phyloP scores from a whole-genome alignment of 192 early-diverging fungal species.

The Coemansia reversa region DNA sequence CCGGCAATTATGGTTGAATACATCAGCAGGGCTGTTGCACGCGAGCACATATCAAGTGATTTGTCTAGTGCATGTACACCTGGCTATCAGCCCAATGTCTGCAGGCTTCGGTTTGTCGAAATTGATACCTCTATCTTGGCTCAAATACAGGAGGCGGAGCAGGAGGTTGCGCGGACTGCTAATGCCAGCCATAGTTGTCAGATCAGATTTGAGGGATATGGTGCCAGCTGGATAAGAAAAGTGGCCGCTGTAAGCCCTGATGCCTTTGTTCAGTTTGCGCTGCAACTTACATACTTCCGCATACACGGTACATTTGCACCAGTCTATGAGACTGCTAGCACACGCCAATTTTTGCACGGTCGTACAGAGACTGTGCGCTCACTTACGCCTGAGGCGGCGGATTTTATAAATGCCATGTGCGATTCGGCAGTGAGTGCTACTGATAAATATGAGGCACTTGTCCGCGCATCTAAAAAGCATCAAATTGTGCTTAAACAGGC shows the following conservation, averaged over 20 bases:
- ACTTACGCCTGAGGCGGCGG: slow-evolving; percentile 65
- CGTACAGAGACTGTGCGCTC: slow-evolving; percentile 87
- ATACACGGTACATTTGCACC: slow-evolving; percentile 62
- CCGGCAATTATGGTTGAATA: slow-evolving; percentile 62
- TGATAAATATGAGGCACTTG: slow-evolving; percentile 56
- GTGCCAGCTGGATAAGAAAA: slow-evolving; percentile 74
- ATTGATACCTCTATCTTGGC: slow-evolving; percentile 27
- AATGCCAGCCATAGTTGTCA: slow-evolving; percentile 63
- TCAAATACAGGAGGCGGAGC: slow-evolving; percentile 57
- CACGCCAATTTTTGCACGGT: slow-evolving; percentile 76
- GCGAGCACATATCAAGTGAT: slow-evolving; percentile 27
- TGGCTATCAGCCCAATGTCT: slow-evolving; percentile 60
- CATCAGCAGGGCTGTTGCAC: slow-evolving; percentile 34
- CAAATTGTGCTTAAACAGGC: slow-evolving; percentile 64
- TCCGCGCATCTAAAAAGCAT: slow-evolving; percentile 68
- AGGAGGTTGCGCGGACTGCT: slow-evolving; percentile 54
- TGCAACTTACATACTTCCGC: slow-evolving; percentile 84
- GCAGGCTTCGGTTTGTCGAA: slow-evolving; percentile 25
- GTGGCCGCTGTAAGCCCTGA: slow-evolving; percentile 67
- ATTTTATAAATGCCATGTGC: slow-evolving; percentile 69
- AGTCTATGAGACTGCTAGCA: slow-evolving; percentile 85
- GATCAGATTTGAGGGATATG: slow-evolving; percentile 68
- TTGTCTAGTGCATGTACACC: slow-evolving; percentile 30
- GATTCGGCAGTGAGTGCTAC: slow-evolving; percentile 31
- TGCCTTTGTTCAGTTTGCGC: slow-evolving; percentile 81